Percentiles rank a stretch among this genome's conserved stretches.
phyloP scores from a whole-genome alignment of 2,329 filamentous ascomycete genomes.

The Exophiala bonariae region DNA sequence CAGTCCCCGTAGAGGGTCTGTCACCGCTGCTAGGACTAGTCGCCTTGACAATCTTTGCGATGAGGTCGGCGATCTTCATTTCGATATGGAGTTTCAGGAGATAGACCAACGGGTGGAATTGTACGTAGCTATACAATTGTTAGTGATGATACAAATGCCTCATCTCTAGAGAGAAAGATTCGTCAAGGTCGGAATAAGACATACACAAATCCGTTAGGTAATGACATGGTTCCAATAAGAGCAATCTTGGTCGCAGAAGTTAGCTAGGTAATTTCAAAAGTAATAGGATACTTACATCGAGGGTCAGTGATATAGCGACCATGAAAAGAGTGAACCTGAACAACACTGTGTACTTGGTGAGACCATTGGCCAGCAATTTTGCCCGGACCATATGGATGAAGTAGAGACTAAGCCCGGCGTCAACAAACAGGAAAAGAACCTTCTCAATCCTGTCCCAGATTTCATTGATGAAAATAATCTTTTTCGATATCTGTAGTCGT shows the following conservation, averaged over 20 bases:
- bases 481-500: constrained; percentile 43
- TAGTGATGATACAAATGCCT: too few relatives aligned
- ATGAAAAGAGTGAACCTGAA: constrained; percentile 43
- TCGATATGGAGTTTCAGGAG: constrained; percentile 47
- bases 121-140: not conserved
- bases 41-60: constrained; percentile 35
- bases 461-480: constrained; percentile 48
- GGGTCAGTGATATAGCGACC: constrained; percentile 40
- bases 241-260: not conserved
- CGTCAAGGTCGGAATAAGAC: constrained; percentile 18
- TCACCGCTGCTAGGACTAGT: not conserved
- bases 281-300: constrained; percentile 28
- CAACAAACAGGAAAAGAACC: constrained; percentile 51
- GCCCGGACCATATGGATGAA: constrained; percentile 48
- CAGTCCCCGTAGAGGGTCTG: too few relatives aligned
- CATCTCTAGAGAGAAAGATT: too few relatives aligned
- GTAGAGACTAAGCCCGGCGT: constrained; percentile 54
- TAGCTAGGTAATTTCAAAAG: too few relatives aligned
- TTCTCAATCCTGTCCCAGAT: constrained; percentile 57
- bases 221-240: constrained; percentile 24
- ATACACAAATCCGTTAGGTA: constrained; percentile 22
- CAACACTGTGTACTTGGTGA: constrained; percentile 42
- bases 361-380: constrained; percentile 38
- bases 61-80: constrained; percentile 45
- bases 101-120: constrained; percentile 23